A percentile compares a stretch with the other conserved stretches of the same genome.
Evolutionary conservation across 805 yeast genomes (phyloP).

Genomic region (Metschnikowia lunata): DNA sequence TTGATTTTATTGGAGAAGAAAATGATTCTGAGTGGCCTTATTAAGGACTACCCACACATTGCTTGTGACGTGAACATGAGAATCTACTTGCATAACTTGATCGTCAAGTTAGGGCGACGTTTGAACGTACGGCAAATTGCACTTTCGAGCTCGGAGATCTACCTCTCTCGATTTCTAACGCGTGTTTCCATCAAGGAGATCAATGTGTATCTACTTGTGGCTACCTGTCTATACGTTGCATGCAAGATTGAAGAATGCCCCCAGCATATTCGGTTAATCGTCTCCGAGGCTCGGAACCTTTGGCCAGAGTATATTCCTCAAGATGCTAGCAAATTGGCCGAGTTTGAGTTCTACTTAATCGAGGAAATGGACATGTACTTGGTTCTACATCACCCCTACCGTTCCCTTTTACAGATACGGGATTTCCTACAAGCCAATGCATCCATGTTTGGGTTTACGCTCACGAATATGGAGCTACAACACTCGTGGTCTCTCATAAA

Average conservation of each 20-base stretch:
- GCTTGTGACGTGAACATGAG: slow-evolving; percentile 58
- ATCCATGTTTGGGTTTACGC: slow-evolving; percentile 24
- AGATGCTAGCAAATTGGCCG: slow-evolving; percentile 87
- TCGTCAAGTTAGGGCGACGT: slow-evolving; percentile 74
- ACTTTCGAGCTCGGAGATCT: slow-evolving; percentile 84
- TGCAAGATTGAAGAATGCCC: slow-evolving; percentile 96
- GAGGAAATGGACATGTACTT: slow-evolving; percentile 78
- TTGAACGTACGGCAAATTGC: slow-evolving; percentile 78
- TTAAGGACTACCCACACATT: slow-evolving; percentile 42
- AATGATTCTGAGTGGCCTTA: slow-evolving; percentile 41
- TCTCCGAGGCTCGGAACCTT: slow-evolving; percentile 77
- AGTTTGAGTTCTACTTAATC: slow-evolving; percentile 88
- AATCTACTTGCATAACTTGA: slow-evolving; percentile 71
- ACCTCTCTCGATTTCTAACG: slow-evolving; percentile 71
- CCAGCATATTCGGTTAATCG: slow-evolving; percentile 80
- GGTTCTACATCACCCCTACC: slow-evolving; percentile 74
- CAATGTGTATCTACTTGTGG: slow-evolving; percentile 72
- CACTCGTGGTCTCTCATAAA: slow-evolving; percentile 86
- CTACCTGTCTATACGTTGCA: slow-evolving; percentile 84
- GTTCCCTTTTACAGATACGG: slow-evolving; percentile 52
- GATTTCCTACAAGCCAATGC: slow-evolving; percentile 36
- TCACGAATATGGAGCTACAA: slow-evolving; percentile 69
- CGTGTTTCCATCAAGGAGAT: slow-evolving; percentile 73
- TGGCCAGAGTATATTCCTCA: slow-evolving; percentile 97
- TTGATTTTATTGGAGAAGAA: slow-evolving; percentile 37